A percentile compares a stretch with the other conserved stretches of the same genome.
phyloP scores from a whole-genome alignment of 768 basidiomycete species.

The Coprinopsis cinerea region DNA sequence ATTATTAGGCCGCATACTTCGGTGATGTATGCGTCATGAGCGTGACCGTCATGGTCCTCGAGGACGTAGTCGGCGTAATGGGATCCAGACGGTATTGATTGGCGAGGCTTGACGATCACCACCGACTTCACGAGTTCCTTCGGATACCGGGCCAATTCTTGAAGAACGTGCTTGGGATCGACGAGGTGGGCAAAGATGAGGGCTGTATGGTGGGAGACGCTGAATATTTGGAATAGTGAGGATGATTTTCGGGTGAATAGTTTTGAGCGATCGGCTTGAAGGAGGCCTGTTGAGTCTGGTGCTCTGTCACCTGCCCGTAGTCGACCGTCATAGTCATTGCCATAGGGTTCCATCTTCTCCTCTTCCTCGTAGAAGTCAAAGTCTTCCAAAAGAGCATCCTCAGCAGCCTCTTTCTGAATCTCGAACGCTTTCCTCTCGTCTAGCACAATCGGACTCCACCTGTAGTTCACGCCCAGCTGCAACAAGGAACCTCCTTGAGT shows the following conservation, averaged over 20 bases:
- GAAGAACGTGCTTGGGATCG: conserved; percentile 8
- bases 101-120: conserved; percentile 11
- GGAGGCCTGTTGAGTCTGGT: conserved; percentile 33
- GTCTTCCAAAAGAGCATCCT: conserved; percentile 12
- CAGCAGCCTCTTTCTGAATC: conserved; percentile 9
- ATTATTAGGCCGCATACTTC: conserved; percentile 49
- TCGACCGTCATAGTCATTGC: conserved; percentile 15
- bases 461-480: conserved; percentile 49
- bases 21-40: conserved; percentile 27
- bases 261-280: conserved; percentile 7
- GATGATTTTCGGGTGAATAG: conserved; percentile 1
- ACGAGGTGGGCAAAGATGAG: conserved; percentile 24
- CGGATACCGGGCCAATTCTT: conserved; percentile 11
- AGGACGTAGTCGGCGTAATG: conserved; percentile 13
- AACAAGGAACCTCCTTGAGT: conserved; percentile 20
- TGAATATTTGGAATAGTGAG: conserved; percentile 24
- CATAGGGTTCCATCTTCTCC: conserved; percentile 19
- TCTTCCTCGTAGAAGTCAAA: conserved; percentile 14
- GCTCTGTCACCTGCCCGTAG: conserved; percentile 40
- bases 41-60: conserved; percentile 23
- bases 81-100: not conserved
- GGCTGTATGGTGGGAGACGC: conserved; percentile 26
- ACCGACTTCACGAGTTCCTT: conserved; percentile 14
- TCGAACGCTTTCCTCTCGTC: conserved; percentile 29
- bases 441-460: conserved; percentile 42